These are phyloP conservation scores for Aristolochia californica DNA, from an alignment of 164 flowering plant genomes.

Conservation along the genomic window DNA sequence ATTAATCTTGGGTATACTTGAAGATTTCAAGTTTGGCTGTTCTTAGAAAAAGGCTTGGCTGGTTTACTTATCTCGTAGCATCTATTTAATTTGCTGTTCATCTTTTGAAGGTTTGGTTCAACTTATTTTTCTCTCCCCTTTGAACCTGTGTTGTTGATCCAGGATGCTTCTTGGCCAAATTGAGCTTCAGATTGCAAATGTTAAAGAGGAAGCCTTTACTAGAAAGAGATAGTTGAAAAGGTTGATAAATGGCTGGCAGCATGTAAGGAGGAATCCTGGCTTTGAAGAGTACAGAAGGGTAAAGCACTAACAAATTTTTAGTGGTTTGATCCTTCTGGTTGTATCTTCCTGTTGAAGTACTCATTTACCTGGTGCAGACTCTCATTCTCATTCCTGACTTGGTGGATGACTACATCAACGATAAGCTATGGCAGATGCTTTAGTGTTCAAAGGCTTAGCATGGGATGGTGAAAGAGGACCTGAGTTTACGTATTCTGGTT, in stretches of 20 bases:
- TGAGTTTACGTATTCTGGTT: slow-evolving; percentile 57
- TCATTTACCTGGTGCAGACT: slow-evolving; percentile 55
- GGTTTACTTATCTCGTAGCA: too few species aligned
- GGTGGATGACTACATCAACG: slow-evolving; percentile 1
- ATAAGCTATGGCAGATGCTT: slow-evolving; percentile 53
- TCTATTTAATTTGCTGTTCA: background rate
- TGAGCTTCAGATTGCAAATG: slow-evolving; percentile 48
- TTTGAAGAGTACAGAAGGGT: slow-evolving; percentile 81
- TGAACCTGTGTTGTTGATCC: background rate
- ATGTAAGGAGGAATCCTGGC: slow-evolving; percentile 79
- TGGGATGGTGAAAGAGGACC: slow-evolving; percentile 57
- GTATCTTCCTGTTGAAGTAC: too few species aligned
- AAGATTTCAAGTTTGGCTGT: too few species aligned
- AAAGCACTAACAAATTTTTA: background rate
- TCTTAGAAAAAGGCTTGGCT: too few species aligned
- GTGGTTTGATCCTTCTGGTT: too few species aligned
- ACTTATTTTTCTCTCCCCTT: background rate
- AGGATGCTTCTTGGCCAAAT: slow-evolving; percentile 33
- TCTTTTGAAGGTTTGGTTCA: background rate
- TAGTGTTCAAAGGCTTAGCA: slow-evolving; percentile 30
- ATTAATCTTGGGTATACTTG: too few species aligned
- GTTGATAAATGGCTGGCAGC: slow-evolving; percentile 75
- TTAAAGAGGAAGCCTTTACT: slow-evolving; percentile 60
- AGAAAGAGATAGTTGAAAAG: slow-evolving; percentile 74
- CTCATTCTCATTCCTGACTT: background rate